phyloP scores from a whole-genome alignment of 2,329 filamentous ascomycete species.

The Curvularia lunata region DNA sequence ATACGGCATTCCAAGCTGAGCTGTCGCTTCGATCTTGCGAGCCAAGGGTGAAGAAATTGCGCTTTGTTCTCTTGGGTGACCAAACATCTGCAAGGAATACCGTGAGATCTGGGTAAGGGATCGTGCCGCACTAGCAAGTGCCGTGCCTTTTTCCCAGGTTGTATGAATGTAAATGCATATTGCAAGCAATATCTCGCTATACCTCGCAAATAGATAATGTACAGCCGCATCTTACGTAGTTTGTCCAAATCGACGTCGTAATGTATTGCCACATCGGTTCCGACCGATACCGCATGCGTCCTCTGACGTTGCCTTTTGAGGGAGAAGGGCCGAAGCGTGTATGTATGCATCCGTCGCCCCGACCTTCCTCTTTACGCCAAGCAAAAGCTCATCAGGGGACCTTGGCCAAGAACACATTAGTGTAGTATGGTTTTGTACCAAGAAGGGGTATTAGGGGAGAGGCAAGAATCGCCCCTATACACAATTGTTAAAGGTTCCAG shows the following conservation, averaged over 20 bases:
- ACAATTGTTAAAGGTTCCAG: not conserved
- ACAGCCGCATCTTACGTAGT: not conserved
- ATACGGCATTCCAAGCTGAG: not conserved
- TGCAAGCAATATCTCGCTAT: not conserved
- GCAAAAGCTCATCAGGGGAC: not conserved
- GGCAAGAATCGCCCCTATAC: not conserved
- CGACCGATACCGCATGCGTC: not conserved
- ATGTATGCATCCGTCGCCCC: not conserved
- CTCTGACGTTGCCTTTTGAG: not conserved
- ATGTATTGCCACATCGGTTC: not conserved
- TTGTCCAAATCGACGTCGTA: not conserved
- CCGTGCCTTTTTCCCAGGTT: not conserved
- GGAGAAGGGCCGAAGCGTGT: not conserved
- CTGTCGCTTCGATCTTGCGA: not conserved
- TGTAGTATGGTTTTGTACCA: constrained; percentile 6
- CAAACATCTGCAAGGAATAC: not conserved
- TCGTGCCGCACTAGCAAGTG: not conserved
- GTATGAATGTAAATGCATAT: not conserved
- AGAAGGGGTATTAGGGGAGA: constrained; percentile 1
- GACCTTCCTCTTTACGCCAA: constrained; percentile 3
- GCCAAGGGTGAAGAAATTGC: not conserved
- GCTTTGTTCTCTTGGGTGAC: not conserved
- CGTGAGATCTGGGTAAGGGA: not conserved
- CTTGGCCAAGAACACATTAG: constrained; percentile 3
- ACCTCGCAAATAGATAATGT: not conserved